Evolutionary conservation across 2,329 filamentous ascomycete species (phyloP).

Genomic region (Ceratocystis colombiana): DNA sequence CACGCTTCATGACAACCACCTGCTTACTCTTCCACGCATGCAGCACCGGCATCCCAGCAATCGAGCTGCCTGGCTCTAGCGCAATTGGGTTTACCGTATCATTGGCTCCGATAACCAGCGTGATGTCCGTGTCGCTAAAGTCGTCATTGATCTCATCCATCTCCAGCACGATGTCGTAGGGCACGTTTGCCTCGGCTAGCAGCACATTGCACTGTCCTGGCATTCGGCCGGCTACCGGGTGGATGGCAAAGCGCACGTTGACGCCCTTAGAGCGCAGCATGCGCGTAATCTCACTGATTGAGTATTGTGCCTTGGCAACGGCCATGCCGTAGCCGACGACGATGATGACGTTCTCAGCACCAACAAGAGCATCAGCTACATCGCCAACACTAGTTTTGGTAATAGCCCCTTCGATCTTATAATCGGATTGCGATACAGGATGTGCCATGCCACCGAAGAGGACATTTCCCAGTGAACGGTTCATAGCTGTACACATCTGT

Average conservation of each 20-base stretch:
- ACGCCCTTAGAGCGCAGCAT: conserved; percentile 64
- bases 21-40: conserved; percentile 93
- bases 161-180: conserved; percentile 84
- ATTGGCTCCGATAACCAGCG: conserved; percentile 82
- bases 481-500: conserved; percentile 75
- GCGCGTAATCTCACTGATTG: conserved; percentile 70
- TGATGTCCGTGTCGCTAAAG: conserved; percentile 74
- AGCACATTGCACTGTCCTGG: conserved; percentile 88
- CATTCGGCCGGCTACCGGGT: conserved; percentile 85
- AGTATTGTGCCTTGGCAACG: conserved; percentile 86
- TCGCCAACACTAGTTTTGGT: conserved; percentile 73
- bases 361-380: conserved; percentile 62
- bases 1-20: conserved; percentile 85
- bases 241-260: conserved; percentile 79
- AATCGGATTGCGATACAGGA: conserved; percentile 47
- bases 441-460: conserved; percentile 72
- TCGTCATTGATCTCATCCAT: conserved; percentile 97
- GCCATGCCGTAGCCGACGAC: conserved; percentile 92
- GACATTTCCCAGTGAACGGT: conserved; percentile 78
- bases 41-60: conserved; percentile 85
- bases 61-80: conserved; percentile 69
- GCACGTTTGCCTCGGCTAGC: conserved; percentile 75
- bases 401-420: conserved; percentile 69
- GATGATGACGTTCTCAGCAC: conserved; percentile 77
- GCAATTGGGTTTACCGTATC: conserved; percentile 90